phyloP scores from a whole-genome alignment of 2,329 filamentous ascomycete genomes.

The Ascochyta pisi region DNA sequence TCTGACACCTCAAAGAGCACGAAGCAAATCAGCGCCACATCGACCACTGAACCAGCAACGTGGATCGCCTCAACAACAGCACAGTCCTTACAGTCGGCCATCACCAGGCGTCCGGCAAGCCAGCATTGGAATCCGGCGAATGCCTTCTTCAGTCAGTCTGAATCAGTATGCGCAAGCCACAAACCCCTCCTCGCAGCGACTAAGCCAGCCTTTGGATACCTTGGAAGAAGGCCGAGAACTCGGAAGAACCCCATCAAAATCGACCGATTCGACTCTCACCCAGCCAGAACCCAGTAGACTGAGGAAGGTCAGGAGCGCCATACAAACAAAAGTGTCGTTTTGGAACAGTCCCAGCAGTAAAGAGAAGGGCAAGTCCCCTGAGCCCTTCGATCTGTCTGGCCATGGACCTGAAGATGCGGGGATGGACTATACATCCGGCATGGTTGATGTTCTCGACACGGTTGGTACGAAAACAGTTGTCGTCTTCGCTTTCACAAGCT shows the following conservation, averaged over 20 bases:
- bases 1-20: slow-evolving; percentile 25
- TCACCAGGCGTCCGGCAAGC: slow-evolving; percentile 36
- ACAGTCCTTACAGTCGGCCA: slow-evolving; percentile 32
- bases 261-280: slow-evolving; percentile 25
- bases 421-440: slow-evolving; percentile 64
- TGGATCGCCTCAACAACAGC: slow-evolving; percentile 27
- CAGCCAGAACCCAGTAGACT: slow-evolving; percentile 29
- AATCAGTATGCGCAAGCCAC: slow-evolving; percentile 29
- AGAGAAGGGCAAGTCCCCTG: slow-evolving; percentile 10
- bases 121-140: slow-evolving; percentile 46
- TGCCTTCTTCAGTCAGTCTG: slow-evolving; percentile 36
- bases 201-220: slow-evolving; percentile 37
- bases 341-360: slow-evolving; percentile 29
- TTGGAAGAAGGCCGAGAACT: slow-evolving; percentile 39
- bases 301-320: slow-evolving; percentile 38
- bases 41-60: slow-evolving; percentile 11
- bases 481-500: neutral
- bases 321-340: slow-evolving; percentile 38
- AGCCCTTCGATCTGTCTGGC: slow-evolving; percentile 1
- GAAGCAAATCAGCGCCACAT: slow-evolving; percentile 39
- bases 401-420: slow-evolving; percentile 5
- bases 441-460: slow-evolving; percentile 73
- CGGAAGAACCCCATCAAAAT: slow-evolving; percentile 28
- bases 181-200: slow-evolving; percentile 30
- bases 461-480: slow-evolving; percentile 60